These are phyloP conservation scores for Nicotiana undulata DNA, from an alignment of 257 asterid species.

Conservation along the genomic window DNA sequence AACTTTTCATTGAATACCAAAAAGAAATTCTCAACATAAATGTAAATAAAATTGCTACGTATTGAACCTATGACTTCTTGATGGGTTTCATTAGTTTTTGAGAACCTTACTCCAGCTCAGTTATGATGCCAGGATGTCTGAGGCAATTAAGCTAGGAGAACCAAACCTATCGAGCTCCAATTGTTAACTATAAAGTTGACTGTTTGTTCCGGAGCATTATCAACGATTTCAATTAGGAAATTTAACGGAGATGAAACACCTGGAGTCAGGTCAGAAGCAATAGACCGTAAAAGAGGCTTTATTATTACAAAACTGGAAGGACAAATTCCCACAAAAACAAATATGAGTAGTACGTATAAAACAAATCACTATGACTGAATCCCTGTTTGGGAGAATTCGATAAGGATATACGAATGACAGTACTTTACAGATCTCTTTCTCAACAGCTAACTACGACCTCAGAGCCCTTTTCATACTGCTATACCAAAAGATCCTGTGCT, in stretches of 20 bases:
- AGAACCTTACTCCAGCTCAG: neutral
- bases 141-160: neutral
- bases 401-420: neutral
- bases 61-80: neutral
- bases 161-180: neutral
- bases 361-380: neutral
- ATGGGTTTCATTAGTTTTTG: neutral
- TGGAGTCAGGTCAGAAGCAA: neutral
- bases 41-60: no score
- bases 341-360: neutral
- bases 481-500: conserved; percentile 1
- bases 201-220: neutral
- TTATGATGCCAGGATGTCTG: neutral
- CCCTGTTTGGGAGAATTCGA: neutral
- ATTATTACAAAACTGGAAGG: neutral
- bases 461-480: conserved; percentile 1
- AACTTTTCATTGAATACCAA: no score
- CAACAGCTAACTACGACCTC: conserved; percentile 4
- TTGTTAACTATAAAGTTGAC: neutral
- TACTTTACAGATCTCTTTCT: conserved; percentile 5
- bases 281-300: neutral
- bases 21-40: no score
- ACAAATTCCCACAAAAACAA: neutral
- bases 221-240: neutral
- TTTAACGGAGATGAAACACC: neutral